These are phyloP conservation scores for Ophiostoma piceae DNA, from an alignment of 2,329 filamentous ascomycete species.

Conservation along the genomic window DNA sequence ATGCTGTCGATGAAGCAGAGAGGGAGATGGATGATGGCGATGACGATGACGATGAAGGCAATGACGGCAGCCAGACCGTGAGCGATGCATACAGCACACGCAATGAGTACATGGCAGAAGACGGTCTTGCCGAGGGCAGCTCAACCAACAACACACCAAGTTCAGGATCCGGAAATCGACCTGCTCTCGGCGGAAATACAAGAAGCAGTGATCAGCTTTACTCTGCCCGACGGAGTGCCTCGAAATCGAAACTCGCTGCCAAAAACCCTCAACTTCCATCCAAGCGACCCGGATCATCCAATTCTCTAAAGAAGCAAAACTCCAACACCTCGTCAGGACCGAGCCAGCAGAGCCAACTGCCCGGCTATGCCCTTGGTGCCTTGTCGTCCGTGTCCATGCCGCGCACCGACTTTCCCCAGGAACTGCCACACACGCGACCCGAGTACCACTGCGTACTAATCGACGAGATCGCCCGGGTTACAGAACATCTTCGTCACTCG, in stretches of 20 bases:
- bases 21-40: slow-evolving; percentile 23
- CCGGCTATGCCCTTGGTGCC: slow-evolving; percentile 19
- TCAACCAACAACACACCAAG: neutral
- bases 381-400: slow-evolving; percentile 31
- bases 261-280: neutral
- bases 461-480: slow-evolving; percentile 63
- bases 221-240: neutral
- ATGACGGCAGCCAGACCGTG: neutral
- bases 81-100: neutral
- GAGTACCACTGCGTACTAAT: slow-evolving; percentile 63
- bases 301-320: neutral
- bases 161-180: neutral
- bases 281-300: neutral
- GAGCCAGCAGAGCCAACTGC: neutral
- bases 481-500: slow-evolving; percentile 54
- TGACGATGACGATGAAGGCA: neutral
- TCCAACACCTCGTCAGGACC: neutral
- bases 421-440: slow-evolving; percentile 40
- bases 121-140: neutral
- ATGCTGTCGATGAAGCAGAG: slow-evolving; percentile 30
- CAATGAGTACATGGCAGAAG: neutral
- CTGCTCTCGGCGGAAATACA: neutral
- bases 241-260: neutral
- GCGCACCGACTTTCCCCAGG: slow-evolving; percentile 34
- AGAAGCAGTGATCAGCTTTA: neutral